Percentiles rank a stretch among this genome's conserved stretches.
These are phyloP conservation scores for Metschnikowia continentalis DNA, from an alignment of 805 yeast genomes.

Conservation along the genomic window DNA sequence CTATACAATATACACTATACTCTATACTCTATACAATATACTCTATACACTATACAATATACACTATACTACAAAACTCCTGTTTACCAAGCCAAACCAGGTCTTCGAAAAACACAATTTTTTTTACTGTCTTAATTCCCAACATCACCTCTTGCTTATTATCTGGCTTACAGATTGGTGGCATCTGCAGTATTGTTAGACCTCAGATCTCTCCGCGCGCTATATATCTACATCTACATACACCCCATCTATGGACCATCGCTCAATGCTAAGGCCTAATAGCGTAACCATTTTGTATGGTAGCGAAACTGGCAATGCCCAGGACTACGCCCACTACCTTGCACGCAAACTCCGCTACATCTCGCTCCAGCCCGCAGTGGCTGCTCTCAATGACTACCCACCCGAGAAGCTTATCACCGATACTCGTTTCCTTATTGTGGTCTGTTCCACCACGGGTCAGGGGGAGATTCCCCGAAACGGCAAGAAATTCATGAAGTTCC, in stretches of 20 bases:
- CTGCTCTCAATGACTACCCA: conserved; percentile 58
- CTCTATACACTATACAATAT: too few species aligned
- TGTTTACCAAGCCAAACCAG: too few species aligned
- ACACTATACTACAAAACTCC: too few species aligned
- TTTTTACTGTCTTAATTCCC: too few species aligned
- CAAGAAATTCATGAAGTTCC: conserved; percentile 65
- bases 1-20: too few species aligned
- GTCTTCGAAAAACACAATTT: too few species aligned
- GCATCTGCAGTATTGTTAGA: background rate
- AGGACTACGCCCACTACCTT: conserved; percentile 72
- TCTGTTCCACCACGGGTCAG: conserved; percentile 93
- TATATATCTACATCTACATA: background rate
- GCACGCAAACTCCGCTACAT: conserved; percentile 52
- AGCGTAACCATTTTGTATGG: conserved; percentile 70
- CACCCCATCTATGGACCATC: background rate
- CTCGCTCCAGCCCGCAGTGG: conserved; percentile 45
- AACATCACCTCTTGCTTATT: too few species aligned
- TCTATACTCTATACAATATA: too few species aligned
- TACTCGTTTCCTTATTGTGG: conserved; percentile 44
- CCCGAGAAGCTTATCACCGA: conserved; percentile 48
- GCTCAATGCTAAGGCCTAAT: background rate
- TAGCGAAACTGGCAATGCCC: conserved; percentile 89
- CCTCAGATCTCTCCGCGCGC: background rate
- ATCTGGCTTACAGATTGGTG: too few species aligned
- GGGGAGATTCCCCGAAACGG: conserved; percentile 87